Evolutionary conservation across 345 rosid genomes (phyloP).

Genomic region (Dovyalis caffra): DNA sequence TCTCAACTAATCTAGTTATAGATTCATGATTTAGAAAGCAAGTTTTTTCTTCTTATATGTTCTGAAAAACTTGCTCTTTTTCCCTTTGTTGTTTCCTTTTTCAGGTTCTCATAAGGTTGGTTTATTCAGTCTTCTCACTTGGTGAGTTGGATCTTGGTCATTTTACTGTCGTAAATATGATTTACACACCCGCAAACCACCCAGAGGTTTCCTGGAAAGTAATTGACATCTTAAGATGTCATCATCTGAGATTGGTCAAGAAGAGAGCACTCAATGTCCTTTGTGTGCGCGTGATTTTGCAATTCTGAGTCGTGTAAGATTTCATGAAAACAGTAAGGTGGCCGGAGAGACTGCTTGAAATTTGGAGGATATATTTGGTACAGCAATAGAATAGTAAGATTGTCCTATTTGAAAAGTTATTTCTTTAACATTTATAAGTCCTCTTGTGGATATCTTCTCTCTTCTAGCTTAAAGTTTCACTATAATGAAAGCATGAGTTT

Average conservation of each 20-base stretch:
- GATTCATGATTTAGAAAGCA: not conserved
- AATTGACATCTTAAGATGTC: not conserved
- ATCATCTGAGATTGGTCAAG: not conserved
- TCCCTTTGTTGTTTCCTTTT: not conserved
- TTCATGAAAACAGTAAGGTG: constrained; percentile 1
- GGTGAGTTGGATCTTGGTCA: not conserved
- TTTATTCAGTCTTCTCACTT: not conserved
- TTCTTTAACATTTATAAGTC: not conserved
- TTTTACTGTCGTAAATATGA: not conserved
- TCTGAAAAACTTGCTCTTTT: not conserved
- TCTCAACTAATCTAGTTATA: not conserved
- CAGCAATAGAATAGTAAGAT: constrained; percentile 9
- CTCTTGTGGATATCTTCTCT: not conserved
- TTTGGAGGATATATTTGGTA: constrained; percentile 5
- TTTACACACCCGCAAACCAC: not conserved
- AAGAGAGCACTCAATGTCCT: not conserved
- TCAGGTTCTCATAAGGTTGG: not conserved
- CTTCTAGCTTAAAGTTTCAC: not conserved
- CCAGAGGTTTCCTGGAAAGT: not conserved
- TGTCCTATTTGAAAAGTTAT: constrained; percentile 16
- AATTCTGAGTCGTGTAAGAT: not conserved
- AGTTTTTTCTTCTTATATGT: not conserved
- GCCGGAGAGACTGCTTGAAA: constrained; percentile 2
- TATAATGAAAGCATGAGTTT: not conserved
- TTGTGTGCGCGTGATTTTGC: not conserved